Evolutionary conservation across 2,329 filamentous ascomycete genomes (phyloP).

Genomic region (Onygenales sp.): DNA sequence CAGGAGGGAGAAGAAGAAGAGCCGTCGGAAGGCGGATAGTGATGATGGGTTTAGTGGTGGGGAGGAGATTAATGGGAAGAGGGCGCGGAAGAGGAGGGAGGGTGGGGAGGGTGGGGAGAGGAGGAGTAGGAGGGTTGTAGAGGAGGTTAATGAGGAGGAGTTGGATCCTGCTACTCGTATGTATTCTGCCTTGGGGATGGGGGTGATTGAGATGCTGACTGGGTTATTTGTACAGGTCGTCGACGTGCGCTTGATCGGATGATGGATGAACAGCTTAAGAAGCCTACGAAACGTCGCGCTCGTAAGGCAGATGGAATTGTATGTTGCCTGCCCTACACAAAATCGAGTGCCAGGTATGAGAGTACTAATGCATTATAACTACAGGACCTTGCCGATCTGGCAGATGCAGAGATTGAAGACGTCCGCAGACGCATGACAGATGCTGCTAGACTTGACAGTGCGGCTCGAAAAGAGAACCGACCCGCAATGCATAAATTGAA

Average conservation of each 20-base stretch:
- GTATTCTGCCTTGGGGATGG: conserved; percentile 20
- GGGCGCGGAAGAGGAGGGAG: conserved; percentile 41
- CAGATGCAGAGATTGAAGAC: conserved; percentile 79
- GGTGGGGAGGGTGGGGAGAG: conserved; percentile 37
- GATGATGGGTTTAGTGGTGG: conserved; percentile 43
- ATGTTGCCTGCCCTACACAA: conserved; percentile 26
- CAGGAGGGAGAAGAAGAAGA: conserved; percentile 53
- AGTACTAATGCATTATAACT: conserved; percentile 18
- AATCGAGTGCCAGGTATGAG: neutral
- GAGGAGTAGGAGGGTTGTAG: conserved; percentile 44
- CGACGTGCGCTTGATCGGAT: conserved; percentile 75
- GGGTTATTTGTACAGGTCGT: conserved; percentile 44
- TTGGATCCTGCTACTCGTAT: conserved; percentile 74
- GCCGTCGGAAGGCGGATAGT: conserved; percentile 56
- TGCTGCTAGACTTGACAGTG: conserved; percentile 78
- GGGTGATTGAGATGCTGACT: conserved; percentile 1
- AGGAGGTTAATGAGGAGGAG: conserved; percentile 64
- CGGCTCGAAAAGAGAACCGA: conserved; percentile 65
- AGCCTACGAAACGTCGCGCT: conserved; percentile 58
- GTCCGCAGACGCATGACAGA: conserved; percentile 85
- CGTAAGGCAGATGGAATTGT: conserved; percentile 83
- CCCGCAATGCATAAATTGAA: conserved; percentile 89
- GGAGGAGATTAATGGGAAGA: conserved; percentile 46
- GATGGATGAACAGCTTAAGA: conserved; percentile 82
- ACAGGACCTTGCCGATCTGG: conserved; percentile 79